Evolutionary conservation across 2,329 filamentous ascomycete genomes (phyloP).

Genomic region (Diplodia corticola): DNA sequence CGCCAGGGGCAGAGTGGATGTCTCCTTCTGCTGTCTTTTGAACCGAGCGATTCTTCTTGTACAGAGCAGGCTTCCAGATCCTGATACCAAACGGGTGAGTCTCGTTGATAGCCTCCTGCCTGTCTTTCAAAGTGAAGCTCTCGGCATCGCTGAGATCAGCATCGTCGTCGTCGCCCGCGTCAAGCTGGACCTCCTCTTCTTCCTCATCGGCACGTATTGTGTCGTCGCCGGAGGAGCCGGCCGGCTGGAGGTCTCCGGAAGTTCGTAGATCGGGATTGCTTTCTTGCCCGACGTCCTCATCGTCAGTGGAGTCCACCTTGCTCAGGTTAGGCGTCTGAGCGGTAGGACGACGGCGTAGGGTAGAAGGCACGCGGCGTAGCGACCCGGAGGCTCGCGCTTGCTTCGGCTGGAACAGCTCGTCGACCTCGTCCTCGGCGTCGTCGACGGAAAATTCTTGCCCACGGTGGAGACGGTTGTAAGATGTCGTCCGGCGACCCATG

Average conservation of each 20-base stretch:
- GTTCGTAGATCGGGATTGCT: constrained; percentile 25
- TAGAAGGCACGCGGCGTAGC: constrained; percentile 53
- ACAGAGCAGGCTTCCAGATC: constrained; percentile 97
- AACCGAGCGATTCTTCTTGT: constrained; percentile 96
- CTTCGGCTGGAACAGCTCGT: constrained; percentile 58
- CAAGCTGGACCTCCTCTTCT: constrained; percentile 51
- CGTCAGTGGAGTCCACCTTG: constrained; percentile 47
- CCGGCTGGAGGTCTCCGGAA: constrained; percentile 30
- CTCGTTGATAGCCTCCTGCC: constrained; percentile 96
- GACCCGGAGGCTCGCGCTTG: constrained; percentile 40
- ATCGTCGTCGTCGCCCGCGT: constrained; percentile 65
- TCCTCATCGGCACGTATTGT: constrained; percentile 43
- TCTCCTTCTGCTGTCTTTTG: constrained; percentile 95
- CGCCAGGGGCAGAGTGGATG: constrained; percentile 92
- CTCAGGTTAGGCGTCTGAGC: constrained; percentile 50
- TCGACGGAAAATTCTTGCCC: constrained; percentile 89
- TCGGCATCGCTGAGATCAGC: constrained; percentile 84
- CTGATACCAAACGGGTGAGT: constrained; percentile 98
- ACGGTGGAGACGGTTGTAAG: constrained; percentile 72
- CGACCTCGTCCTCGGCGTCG: constrained; percentile 79
- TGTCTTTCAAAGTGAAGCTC: constrained; percentile 95
- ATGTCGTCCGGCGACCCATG: constrained; percentile 72
- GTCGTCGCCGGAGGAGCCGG: constrained; percentile 39
- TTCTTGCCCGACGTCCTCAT: constrained; percentile 30
- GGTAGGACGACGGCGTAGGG: constrained; percentile 51